These are phyloP conservation scores for Arctostaphylos glauca DNA, from an alignment of 148 eudicot species.

Conservation along the genomic window DNA sequence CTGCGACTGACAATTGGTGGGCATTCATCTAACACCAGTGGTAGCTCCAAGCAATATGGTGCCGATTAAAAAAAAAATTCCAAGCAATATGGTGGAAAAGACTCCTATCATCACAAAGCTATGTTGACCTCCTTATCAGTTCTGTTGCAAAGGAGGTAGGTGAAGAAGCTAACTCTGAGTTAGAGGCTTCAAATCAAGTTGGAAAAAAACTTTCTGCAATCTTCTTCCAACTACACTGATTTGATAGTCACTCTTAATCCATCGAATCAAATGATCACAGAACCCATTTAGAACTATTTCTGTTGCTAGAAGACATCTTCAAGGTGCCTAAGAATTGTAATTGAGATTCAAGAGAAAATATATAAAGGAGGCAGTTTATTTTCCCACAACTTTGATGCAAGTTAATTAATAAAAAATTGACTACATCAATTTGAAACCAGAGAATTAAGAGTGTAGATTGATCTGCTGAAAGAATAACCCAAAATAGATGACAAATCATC, in stretches of 20 bases:
- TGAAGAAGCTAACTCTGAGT: not conserved
- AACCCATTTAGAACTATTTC: not conserved
- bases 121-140: not conserved
- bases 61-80: too few relatives aligned
- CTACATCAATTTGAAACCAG: not conserved
- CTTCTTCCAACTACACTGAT: not conserved
- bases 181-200: constrained; percentile 6
- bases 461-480: not conserved
- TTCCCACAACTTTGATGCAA: constrained; percentile 4
- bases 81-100: not conserved
- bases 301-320: not conserved
- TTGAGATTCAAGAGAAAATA: not conserved
- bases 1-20: not conserved
- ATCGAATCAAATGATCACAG: not conserved
- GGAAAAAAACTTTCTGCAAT: not conserved
- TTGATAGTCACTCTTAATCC: not conserved
- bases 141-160: not conserved
- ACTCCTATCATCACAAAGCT: not conserved
- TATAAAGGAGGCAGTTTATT: not conserved
- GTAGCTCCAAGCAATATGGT: not conserved
- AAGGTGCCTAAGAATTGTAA: constrained; percentile 4
- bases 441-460: not conserved
- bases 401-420: not conserved
- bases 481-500: not conserved
- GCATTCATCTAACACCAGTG: not conserved